phyloP scores from a whole-genome alignment of 2,329 filamentous ascomycete species.

The Neonectria faginata region DNA sequence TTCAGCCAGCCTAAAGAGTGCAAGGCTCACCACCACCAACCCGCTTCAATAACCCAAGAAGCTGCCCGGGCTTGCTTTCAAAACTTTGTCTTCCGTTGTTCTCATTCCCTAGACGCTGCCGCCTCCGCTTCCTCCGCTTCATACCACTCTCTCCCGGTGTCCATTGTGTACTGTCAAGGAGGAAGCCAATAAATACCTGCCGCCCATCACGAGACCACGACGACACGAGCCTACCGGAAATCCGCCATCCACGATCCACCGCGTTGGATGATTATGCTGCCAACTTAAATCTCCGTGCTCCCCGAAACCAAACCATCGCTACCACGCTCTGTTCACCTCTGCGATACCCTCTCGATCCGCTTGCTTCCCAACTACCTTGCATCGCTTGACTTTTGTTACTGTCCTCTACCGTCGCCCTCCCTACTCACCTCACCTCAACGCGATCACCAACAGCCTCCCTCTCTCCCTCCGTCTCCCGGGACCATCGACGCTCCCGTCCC shows the following conservation, averaged over 20 bases:
- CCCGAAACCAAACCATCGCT: slow-evolving; percentile 10
- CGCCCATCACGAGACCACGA: slow-evolving; percentile 11
- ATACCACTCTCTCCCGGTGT: slow-evolving; percentile 8
- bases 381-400: neutral
- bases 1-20: slow-evolving; percentile 22
- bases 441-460: neutral
- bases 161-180: slow-evolving; percentile 4
- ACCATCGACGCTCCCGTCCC: slow-evolving; percentile 2
- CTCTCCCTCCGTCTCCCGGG: neutral
- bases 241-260: slow-evolving; percentile 2
- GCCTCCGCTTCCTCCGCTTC: slow-evolving; percentile 8
- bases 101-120: slow-evolving; percentile 26
- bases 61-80: neutral
- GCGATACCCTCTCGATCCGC: neutral
- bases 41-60: slow-evolving; percentile 12
- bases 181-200: neutral
- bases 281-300: slow-evolving; percentile 13
- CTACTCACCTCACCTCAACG: neutral
- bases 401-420: neutral
- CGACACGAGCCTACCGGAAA: slow-evolving; percentile 8
- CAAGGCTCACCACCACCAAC: slow-evolving; percentile 27
- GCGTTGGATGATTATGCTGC: slow-evolving; percentile 20
- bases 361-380: neutral
- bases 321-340: neutral
- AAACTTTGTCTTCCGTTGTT: slow-evolving; percentile 19